Percentiles rank a stretch among this genome's conserved stretches.
These are phyloP conservation scores for Brassica napus DNA, from an alignment of 345 rosid genomes.

Conservation along the genomic window Da-Ae NC_063450.1:15298501-15299000, in stretches of 20 bases:
- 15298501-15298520: neutral
- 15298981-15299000: constrained; percentile 40
- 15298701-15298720: constrained; percentile 6
- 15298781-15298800: neutral
- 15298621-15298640: constrained; percentile 13
- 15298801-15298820: neutral
- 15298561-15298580: constrained; percentile 13
- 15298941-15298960: constrained; percentile 33
- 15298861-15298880: constrained; percentile 30
- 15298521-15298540: constrained; percentile 1
- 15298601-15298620: constrained; percentile 1
- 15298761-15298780: constrained; percentile 33
- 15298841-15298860: constrained; percentile 40
- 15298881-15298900: neutral
- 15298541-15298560: constrained; percentile 7
- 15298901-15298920: constrained; percentile 25
- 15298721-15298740: constrained; percentile 30
- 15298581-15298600: neutral
- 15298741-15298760: constrained; percentile 41
- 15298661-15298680: constrained; percentile 19
- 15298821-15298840: neutral
- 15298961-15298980: constrained; percentile 28
- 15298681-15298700: constrained; percentile 28
- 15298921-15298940: constrained; percentile 10
- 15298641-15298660: constrained; percentile 9